Conservation (phyloP, 2,329 filamentous ascomycete genomes). For the Diaporthe batatas region DNA sequence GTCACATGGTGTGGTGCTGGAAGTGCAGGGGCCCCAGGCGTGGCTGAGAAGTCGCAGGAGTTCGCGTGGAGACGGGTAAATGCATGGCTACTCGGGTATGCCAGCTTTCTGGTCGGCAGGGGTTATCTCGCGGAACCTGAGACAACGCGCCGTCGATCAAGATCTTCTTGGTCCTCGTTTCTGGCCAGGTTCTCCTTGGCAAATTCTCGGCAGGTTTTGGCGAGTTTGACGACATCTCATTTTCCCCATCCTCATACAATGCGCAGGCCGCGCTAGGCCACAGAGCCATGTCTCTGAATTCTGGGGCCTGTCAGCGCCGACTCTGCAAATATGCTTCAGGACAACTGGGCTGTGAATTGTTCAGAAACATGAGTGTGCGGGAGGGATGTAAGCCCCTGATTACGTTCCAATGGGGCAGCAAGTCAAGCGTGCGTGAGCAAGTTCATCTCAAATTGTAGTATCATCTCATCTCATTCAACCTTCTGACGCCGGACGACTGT, state of each 20-base stretch:
- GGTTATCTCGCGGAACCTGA: conserved; percentile 16
- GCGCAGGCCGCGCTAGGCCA: neutral
- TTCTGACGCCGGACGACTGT: conserved; percentile 20
- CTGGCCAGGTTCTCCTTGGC: conserved; percentile 27
- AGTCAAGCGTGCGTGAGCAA: neutral
- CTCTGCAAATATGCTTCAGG: too few relatives aligned
- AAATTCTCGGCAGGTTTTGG: conserved; percentile 23
- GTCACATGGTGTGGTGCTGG: neutral
- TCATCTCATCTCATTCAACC: conserved; percentile 24
- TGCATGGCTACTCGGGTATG: neutral
- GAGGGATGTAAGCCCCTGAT: neutral
- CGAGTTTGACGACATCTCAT: conserved; percentile 31
- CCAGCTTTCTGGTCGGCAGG: conserved; percentile 4
- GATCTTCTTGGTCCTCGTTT: conserved; percentile 32
- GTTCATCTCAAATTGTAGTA: conserved; percentile 22
- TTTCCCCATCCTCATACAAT: neutral
- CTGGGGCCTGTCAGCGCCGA: neutral
- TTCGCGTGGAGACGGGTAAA: conserved; percentile 3
- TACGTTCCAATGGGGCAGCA: neutral
- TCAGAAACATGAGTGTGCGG: too few relatives aligned
- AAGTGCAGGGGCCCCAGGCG: neutral
- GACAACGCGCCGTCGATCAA: conserved; percentile 34
- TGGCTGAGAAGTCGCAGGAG: conserved; percentile 26
- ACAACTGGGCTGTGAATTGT: neutral
- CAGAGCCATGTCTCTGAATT: conserved; percentile 1